Base-by-base conservation (phyloP, 164 flowering plant species). In the Magnolia officinalis region DNA sequence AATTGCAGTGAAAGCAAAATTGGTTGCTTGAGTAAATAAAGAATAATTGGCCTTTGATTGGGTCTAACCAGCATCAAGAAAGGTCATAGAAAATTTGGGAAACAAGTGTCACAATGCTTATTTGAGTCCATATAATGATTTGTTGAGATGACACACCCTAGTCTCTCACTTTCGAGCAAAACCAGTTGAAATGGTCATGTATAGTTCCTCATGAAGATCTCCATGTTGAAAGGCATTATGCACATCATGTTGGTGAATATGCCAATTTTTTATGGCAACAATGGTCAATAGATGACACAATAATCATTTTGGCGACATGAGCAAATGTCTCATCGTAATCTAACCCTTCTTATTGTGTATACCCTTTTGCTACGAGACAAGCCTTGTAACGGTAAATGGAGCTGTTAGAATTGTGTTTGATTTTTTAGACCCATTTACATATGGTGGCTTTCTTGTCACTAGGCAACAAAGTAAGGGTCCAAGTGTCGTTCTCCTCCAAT, bases 41-140 rank as follows among this genome's bases (percentile, higher is more conserved):
- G 70, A 67, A 26, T 67, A 67, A 14, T 67, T 5, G 2, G 11
- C 70, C 70, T 67, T 67, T 67, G 70, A 67, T 67, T 67, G 70
- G 45, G 8, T 8, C 10, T 20, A 67, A 67, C 70, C 2, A 67
- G 8, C 31, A 23, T 14, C 70, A 7, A 7, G 21, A 1, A 67
- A 37, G 29, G 45, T 1, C 45, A 5, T 9, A 26, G 8, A 11
- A 11, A 67, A 31, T 16, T 67, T 67, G 14, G 24, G 8, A 67
- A 67, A 23, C 45, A 6, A 67, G 4, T 67, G 23, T 7, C 70
- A 8, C 2, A 31, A 23, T 20, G 70, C 70, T 26, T 67, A 37
- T 67, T 67, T 26, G 18, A 67, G 24, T 8, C 31, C 1, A 23
- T 23, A 67, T 6, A 67, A 59, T 4, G 70, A 67, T 31, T 67